These are phyloP conservation scores for Scenedesmus sp. DNA, from an alignment of 163 green algal species.

Conservation along the genomic window DNA sequence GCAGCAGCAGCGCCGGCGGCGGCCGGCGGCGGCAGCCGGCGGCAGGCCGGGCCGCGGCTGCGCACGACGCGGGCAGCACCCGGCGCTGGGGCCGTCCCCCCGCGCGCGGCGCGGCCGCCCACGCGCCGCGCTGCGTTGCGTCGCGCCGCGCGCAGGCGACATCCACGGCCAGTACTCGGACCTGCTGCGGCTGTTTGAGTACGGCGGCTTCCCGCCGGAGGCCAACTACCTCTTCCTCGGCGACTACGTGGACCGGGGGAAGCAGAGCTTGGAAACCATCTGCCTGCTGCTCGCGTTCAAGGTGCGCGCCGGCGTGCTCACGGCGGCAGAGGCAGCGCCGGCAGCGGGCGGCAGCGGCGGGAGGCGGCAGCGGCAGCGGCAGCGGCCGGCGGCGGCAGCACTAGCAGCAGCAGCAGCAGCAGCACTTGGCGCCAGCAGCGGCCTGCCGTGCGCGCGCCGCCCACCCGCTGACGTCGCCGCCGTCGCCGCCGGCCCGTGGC, in stretches of 20 bases:
- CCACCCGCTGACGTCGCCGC: background rate
- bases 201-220: slow-evolving; percentile 98
- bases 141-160: slow-evolving; percentile 80
- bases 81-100: too few species aligned
- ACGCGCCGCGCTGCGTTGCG: too few species aligned
- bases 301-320: slow-evolving; percentile 70
- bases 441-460: too few species aligned
- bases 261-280: slow-evolving; percentile 99
- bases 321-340: background rate
- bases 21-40: slow-evolving; percentile 6
- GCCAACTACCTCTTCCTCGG: slow-evolving; percentile 99
- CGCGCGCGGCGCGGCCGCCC: too few species aligned
- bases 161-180: slow-evolving; percentile 99
- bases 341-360: background rate
- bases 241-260: slow-evolving; percentile 99
- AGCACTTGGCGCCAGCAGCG: background rate
- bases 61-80: too few species aligned
- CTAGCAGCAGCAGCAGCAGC: background rate
- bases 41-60: background rate
- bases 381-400: slow-evolving; percentile 1
- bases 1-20: background rate
- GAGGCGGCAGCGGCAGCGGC: background rate
- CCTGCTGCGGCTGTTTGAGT: slow-evolving; percentile 98
- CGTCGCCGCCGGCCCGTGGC: background rate
- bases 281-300: slow-evolving; percentile 99